A percentile compares a stretch with the other conserved stretches of the same genome.
These are phyloP conservation scores for Saccharomycopsis oosterbeekiorum DNA, from an alignment of 805 yeast genomes.

Conservation along the genomic window DNA sequence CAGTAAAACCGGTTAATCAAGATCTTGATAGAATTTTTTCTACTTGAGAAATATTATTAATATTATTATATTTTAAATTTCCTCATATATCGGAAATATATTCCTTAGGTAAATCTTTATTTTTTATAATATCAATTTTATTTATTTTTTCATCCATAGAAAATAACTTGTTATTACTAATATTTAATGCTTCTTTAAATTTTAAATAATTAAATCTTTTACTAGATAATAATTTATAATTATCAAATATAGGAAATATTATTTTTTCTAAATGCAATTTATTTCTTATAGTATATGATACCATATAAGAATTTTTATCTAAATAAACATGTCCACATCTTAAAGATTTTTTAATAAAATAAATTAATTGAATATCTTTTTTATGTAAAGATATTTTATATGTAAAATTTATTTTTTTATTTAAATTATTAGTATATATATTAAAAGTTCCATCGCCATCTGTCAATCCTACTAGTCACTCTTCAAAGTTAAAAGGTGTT, in stretches of 20 bases:
- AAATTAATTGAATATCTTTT: slow-evolving; percentile 11
- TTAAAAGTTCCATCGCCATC: slow-evolving; percentile 14
- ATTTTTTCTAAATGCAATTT: not conserved
- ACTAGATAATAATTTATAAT: slow-evolving; percentile 6
- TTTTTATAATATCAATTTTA: not conserved
- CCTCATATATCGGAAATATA: not conserved
- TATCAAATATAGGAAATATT: slow-evolving; percentile 6
- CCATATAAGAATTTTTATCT: slow-evolving; percentile 2
- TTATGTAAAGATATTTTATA: slow-evolving; percentile 5
- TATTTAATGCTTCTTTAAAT: slow-evolving; percentile 1
- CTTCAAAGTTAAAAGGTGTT: not conserved
- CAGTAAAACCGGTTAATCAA: slow-evolving; percentile 15
- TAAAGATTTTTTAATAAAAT: slow-evolving; percentile 8
- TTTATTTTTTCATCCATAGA: not conserved
- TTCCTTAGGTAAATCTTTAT: not conserved
- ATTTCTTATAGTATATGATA: not conserved
- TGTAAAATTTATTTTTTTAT: slow-evolving; percentile 1
- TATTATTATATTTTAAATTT: not conserved
- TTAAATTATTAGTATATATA: slow-evolving; percentile 1
- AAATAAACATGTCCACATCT: slow-evolving; percentile 4
- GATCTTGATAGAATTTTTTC: slow-evolving; percentile 1
- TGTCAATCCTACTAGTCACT: slow-evolving; percentile 10
- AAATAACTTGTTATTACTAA: not conserved
- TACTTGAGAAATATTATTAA: not conserved
- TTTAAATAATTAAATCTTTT: slow-evolving; percentile 2